Percentiles rank a stretch among this genome's conserved stretches.
Evolutionary conservation across 768 basidiomycete species (phyloP).

Genomic region (Mrakia blollopis): DNA sequence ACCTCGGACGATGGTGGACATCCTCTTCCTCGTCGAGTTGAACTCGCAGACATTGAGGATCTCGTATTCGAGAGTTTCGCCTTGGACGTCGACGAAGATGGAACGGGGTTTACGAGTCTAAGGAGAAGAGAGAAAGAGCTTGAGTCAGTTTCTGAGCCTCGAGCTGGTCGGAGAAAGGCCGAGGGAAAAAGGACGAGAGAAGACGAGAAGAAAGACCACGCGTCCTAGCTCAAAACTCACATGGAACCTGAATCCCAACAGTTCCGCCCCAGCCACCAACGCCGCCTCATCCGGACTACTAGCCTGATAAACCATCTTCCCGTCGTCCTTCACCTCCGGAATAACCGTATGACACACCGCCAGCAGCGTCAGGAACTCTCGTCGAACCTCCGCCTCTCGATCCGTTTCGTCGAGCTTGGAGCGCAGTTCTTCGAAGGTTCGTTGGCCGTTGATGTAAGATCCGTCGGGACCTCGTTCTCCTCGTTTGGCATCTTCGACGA

Average conservation of each 20-base stretch:
- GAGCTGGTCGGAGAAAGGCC: neutral
- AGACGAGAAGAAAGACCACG: no score
- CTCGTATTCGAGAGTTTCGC: conserved; percentile 70
- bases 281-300: conserved; percentile 98
- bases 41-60: conserved; percentile 97
- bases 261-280: conserved; percentile 85
- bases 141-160: conserved; percentile 8
- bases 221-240: conserved; percentile 52
- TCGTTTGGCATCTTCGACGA: conserved; percentile 77
- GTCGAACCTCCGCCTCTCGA: conserved; percentile 52
- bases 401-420: conserved; percentile 22
- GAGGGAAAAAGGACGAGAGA: neutral
- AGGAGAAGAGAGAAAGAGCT: neutral
- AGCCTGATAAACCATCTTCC: conserved; percentile 89
- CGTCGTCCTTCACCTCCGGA: conserved; percentile 72
- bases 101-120: conserved; percentile 95
- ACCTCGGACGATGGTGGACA: conserved; percentile 87
- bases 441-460: conserved; percentile 58
- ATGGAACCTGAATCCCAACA: conserved; percentile 87
- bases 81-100: conserved; percentile 77
- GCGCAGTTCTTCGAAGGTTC: conserved; percentile 72
- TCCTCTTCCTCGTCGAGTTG: conserved; percentile 93
- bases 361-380: conserved; percentile 73
- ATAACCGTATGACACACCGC: conserved; percentile 99
- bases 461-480: conserved; percentile 59